Percentiles rank a stretch among this genome's conserved stretches.
These are phyloP conservation scores for Cairneyella variabilis DNA, from an alignment of 495 filamentous ascomycete species.

Conservation along the genomic window DNA sequence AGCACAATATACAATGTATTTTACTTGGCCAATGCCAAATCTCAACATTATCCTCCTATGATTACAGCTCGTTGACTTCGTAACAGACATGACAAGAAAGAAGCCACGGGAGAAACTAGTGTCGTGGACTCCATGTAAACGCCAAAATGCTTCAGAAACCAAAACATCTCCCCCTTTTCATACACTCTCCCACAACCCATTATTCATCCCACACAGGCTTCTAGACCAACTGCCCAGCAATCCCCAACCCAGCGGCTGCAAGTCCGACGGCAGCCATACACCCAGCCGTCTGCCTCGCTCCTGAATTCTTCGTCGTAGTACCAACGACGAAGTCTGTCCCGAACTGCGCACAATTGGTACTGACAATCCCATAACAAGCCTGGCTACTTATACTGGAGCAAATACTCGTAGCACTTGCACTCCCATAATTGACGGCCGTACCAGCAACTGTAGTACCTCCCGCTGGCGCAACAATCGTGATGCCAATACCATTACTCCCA, in stretches of 20 bases:
- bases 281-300: constrained; percentile 16
- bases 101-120: too few relatives aligned
- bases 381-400: constrained; percentile 18
- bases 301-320: constrained; percentile 8
- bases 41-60: too few relatives aligned
- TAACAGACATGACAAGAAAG: too few relatives aligned
- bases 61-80: neutral
- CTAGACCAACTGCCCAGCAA: constrained; percentile 15
- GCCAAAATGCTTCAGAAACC: too few relatives aligned
- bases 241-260: constrained; percentile 18
- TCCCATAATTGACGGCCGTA: constrained; percentile 19
- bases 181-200: too few relatives aligned
- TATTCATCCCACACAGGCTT: neutral
- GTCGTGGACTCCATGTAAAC: too few relatives aligned
- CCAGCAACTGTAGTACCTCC: constrained; percentile 22
- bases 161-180: too few relatives aligned
- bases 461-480: constrained; percentile 23
- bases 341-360: constrained; percentile 20
- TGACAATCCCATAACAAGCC: constrained; percentile 17
- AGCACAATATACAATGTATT: neutral
- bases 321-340: constrained; percentile 17
- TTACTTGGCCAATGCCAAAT: too few relatives aligned
- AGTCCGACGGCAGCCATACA: constrained; percentile 17
- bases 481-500: constrained; percentile 21
- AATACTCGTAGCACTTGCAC: constrained; percentile 19